Base-by-base conservation (phyloP, 2,329 filamentous ascomycete species). In the Rosellinia necatrix region DNA sequence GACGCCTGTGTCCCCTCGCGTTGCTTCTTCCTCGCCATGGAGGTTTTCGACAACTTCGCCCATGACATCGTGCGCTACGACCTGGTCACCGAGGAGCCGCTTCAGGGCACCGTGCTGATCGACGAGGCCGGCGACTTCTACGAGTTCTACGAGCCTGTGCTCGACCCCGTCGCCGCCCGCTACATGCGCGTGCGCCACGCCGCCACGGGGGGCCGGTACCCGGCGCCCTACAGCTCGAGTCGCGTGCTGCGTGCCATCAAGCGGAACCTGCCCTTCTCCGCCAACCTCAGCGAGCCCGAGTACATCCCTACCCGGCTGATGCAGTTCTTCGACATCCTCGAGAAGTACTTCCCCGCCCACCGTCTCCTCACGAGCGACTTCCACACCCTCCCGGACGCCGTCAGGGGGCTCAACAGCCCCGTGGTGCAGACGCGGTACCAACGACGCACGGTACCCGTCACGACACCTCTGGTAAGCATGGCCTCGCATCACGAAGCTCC, bases 21-120 rank as follows among this genome's bases (percentile, higher is more conserved):
- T 0, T 97, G 94, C 78, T 99, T 96, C 80, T 97, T 99, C 79
- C 84, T 99, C 37, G 94, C 93, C 40, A 89, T 99, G 75, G 94
- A 99, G 75, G 94, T 99, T 63, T 96, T 97, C 69, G 94, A 99
- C 78, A 99, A 99, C 76, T 97, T 99, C 71, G 87, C 91, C 30
- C 96, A 99, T 77, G 94, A 99, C 76, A 84, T 88, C 56, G 86
- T 99, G 60, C 92, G 96, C 61, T 99, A 97, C 76, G 89, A 97
- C 74, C 81, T 88, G 9, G 75, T 80, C 58, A 96, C 92, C 9
- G 90, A 91, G 71, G 79, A 88, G 63, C 90, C 93, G 0, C 82
- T 96, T 51, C 96, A 99, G 76, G 92, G 91, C 46, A 87, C 87
- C 60, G 92, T 97, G 12, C 80, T 99, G 34, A 88, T 99, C 68